Evolutionary conservation across 169 alveolate species (phyloP).

Genomic region (Plasmodium gallinaceum): DNA sequence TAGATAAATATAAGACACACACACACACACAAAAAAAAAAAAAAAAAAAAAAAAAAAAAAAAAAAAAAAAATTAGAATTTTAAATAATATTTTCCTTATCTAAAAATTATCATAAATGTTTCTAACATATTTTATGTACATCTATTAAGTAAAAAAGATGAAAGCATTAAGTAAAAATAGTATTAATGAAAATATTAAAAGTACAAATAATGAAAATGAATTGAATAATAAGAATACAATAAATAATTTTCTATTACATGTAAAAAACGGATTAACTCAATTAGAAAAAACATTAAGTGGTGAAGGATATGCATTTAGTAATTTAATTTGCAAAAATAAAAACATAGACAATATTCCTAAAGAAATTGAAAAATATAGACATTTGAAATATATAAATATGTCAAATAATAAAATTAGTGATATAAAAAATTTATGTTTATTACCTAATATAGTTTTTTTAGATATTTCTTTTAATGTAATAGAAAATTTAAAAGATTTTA

Average conservation of each 20-base stretch:
- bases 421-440: slow-evolving; percentile 15
- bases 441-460: slow-evolving; percentile 31
- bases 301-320: slow-evolving; percentile 64
- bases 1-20: background rate
- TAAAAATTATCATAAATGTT: background rate
- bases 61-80: background rate
- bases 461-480: slow-evolving; percentile 51
- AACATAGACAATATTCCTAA: slow-evolving; percentile 30
- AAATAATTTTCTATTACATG: slow-evolving; percentile 6
- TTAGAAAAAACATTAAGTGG: slow-evolving; percentile 49
- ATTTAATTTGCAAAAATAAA: slow-evolving; percentile 41
- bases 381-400: slow-evolving; percentile 62
- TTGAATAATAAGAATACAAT: background rate
- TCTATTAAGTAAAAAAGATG: background rate
- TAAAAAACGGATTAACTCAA: slow-evolving; percentile 41
- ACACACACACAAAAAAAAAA: background rate
- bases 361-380: slow-evolving; percentile 27
- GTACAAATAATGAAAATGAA: background rate
- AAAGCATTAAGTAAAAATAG: background rate
- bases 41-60: background rate
- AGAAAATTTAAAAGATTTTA: slow-evolving; percentile 9
- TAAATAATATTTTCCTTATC: too few relatives aligned
- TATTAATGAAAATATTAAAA: background rate
- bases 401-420: slow-evolving; percentile 51
- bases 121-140: background rate